Evolutionary conservation across 179 eudicot genomes (phyloP), one percentile per base, ranked within the genome.

Genomic region (Sideroxylon spinosum): DNA sequence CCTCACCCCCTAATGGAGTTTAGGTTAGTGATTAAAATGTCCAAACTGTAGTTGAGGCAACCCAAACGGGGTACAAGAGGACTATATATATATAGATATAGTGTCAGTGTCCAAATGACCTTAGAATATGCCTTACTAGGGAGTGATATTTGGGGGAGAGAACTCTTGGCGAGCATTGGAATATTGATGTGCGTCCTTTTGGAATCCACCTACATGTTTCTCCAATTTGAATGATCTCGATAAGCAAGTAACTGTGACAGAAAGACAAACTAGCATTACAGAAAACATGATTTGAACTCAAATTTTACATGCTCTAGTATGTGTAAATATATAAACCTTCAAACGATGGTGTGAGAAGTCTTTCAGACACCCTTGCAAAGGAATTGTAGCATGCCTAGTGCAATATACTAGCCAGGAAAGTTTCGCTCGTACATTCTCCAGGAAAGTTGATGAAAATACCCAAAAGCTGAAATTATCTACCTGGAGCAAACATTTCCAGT

Each of bases 1-100:
- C 16, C 44, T 71, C 13, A 12, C 74, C 52, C 44, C n/a, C 37
- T 37, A 68, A 68, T 68, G 71, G 37, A 68, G 50, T 48, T 68
- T 16, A 37, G 29, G 55, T 48, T 69, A 26, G 73, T 46, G 4
- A 71, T 23, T 71, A 12, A 22, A 14, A 71, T n/a, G 22, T 50
- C 60, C 74, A 23, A 32, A 14, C 2, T 71, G 74, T 46, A 23
- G 44, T 46, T 67, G 11, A 68, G 28, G 55, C 16, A 50, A 50
- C 12, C 25, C 17, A 48, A 17, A 17, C 9, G 8, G 50, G 55
- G 28, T 55, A 26, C 3, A 49, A 73, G 16, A 17, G 64, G 9
- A 55, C 13, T 7, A 26, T 0, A 20, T 48, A 29, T 23, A 37
- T 37, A 29, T 29, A 29, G 1, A 29, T 29, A 29, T 29, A 37